phyloP scores from a whole-genome alignment of 345 rosid species.

The Microcos paniculata region DNA sequence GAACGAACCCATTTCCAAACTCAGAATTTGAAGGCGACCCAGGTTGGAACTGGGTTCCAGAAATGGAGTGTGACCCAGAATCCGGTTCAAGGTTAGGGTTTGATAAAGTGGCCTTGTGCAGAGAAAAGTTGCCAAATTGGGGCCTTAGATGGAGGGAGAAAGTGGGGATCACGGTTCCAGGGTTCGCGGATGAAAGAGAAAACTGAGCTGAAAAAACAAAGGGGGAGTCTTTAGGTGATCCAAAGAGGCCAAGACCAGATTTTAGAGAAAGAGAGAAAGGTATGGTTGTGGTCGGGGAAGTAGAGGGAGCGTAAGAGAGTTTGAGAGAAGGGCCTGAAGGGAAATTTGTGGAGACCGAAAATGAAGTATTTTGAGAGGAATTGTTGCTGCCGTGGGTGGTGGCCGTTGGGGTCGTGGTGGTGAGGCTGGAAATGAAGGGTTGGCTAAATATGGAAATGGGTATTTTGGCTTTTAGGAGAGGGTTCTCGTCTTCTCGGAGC shows the following conservation, averaged over 20 bases:
- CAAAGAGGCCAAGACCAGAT: constrained; percentile 65
- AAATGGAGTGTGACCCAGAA: constrained; percentile 17
- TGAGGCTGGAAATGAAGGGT: constrained; percentile 44
- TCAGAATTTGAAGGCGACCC: constrained; percentile 26
- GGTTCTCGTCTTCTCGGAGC: constrained; percentile 35
- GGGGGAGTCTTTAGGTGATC: constrained; percentile 60
- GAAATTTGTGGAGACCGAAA: constrained; percentile 56
- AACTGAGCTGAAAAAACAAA: constrained; percentile 55
- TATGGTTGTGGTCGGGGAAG: constrained; percentile 22
- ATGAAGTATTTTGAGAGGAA: constrained; percentile 30
- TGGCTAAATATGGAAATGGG: constrained; percentile 50
- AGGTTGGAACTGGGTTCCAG: constrained; percentile 14
- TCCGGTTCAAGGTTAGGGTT: constrained; percentile 24
- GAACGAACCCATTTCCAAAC: constrained; percentile 27
- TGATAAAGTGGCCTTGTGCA: constrained; percentile 39
- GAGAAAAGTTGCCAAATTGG: constrained; percentile 50
- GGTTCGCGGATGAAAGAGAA: constrained; percentile 33
- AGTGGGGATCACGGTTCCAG: constrained; percentile 32
- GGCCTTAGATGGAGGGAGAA: constrained; percentile 71
- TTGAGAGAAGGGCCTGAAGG: constrained; percentile 59
- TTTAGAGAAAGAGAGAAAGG: constrained; percentile 54
- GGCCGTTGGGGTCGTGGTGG: constrained; percentile 28
- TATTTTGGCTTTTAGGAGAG: constrained; percentile 49
- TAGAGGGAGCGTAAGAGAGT: constrained; percentile 38
- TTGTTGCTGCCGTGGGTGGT: constrained; percentile 19